phyloP scores from a whole-genome alignment of 108 stramenopile species.

The Skeletonema costatum region DNA sequence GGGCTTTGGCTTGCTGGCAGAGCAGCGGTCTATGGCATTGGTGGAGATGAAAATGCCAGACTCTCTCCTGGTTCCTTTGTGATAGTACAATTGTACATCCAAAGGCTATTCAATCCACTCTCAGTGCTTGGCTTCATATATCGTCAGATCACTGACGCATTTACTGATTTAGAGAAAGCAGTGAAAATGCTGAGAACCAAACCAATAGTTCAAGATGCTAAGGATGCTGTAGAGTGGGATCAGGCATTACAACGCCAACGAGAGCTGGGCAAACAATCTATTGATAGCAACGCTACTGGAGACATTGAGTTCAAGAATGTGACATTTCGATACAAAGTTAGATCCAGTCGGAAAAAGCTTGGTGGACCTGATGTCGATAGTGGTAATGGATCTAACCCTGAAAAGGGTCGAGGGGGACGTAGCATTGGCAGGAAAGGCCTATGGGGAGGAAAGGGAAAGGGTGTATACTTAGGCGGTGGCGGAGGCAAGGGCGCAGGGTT shows the following conservation, averaged over 20 bases:
- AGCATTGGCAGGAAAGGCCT: constrained; percentile 20
- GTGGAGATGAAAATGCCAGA: background rate
- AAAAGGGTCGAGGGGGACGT: constrained; percentile 15
- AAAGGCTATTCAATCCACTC: constrained; percentile 47
- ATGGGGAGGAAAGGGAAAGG: constrained; percentile 28
- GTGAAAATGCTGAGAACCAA: constrained; percentile 34
- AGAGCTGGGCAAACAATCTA: background rate
- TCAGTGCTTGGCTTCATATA: constrained; percentile 43
- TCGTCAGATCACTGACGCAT: constrained; percentile 44
- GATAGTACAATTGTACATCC: constrained; percentile 50
- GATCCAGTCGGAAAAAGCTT: constrained; percentile 17
- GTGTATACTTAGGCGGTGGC: constrained; percentile 23
- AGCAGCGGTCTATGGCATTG: constrained; percentile 42
- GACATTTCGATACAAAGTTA: constrained; percentile 47
- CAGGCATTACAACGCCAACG: constrained; percentile 1
- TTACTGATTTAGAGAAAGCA: constrained; percentile 53
- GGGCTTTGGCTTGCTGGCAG: constrained; percentile 41
- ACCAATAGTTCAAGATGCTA: constrained; percentile 38
- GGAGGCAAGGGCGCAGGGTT: constrained; percentile 5
- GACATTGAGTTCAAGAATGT: constrained; percentile 46
- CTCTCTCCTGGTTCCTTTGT: constrained; percentile 49
- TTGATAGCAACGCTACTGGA: constrained; percentile 9
- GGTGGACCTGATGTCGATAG: constrained; percentile 24
- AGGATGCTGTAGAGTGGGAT: constrained; percentile 47
- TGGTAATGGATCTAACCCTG: background rate